phyloP scores from a whole-genome alignment of 176 grass and related monocot genomes.

The bread wheat (Triticum aestivum) region IWGSC_CS_RefSeq_v2.1 NC_057810.1:705507107-705507606 shows the following conservation, averaged over 20 bases:
- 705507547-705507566: too few species aligned
- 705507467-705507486: too few species aligned
- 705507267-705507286: conserved; percentile 53
- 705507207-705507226: conserved; percentile 14
- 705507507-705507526: too few species aligned
- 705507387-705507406: neutral
- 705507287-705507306: conserved; percentile 72
- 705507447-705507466: conserved; percentile 13
- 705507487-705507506: too few species aligned
- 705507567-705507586: too few species aligned
- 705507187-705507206: neutral
- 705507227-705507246: neutral
- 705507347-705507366: conserved; percentile 70
- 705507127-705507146: conserved; percentile 33
- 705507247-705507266: neutral
- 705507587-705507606: too few species aligned
- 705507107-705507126: conserved; percentile 36
- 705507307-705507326: conserved; percentile 74
- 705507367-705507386: conserved; percentile 77
- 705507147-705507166: conserved; percentile 27
- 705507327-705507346: conserved; percentile 65
- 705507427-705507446: conserved; percentile 16
- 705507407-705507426: conserved; percentile 12
- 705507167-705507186: conserved; percentile 47
- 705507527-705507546: too few species aligned